Evolutionary conservation across 352 stramenopile genomes (phyloP).

Genomic region (Phytophthora colocasiae): DNA sequence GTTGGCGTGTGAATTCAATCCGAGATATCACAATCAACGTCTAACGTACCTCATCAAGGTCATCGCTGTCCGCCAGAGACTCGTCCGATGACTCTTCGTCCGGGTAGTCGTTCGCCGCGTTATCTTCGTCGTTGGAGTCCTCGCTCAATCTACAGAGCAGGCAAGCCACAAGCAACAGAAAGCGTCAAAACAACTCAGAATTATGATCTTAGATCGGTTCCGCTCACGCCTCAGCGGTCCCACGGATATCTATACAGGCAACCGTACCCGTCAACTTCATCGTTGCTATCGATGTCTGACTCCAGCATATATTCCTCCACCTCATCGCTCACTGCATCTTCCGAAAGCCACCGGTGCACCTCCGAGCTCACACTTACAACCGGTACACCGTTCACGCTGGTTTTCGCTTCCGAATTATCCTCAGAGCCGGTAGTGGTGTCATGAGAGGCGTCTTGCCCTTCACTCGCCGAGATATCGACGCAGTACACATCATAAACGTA

Average conservation of each 20-base stretch:
- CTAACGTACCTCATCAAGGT: conserved; percentile 44
- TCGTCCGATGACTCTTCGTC: conserved; percentile 79
- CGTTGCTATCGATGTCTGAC: conserved; percentile 75
- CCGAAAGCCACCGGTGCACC: conserved; percentile 79
- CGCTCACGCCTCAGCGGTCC: conserved; percentile 28
- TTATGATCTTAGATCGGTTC: conserved; percentile 33
- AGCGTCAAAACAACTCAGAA: conserved; percentile 38
- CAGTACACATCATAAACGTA: conserved; percentile 91
- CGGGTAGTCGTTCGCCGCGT: conserved; percentile 83
- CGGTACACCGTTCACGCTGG: conserved; percentile 38
- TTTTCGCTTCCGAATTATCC: conserved; percentile 23
- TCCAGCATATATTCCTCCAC: conserved; percentile 85
- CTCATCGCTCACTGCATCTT: conserved; percentile 61
- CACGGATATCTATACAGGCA: conserved; percentile 46
- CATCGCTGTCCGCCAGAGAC: conserved; percentile 40
- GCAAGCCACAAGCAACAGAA: conserved; percentile 20
- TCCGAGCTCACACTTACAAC: conserved; percentile 79
- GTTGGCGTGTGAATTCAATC: conserved; percentile 12
- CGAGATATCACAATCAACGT: conserved; percentile 1
- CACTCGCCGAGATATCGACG: conserved; percentile 67
- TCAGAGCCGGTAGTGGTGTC: conserved; percentile 17
- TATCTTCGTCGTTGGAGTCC: conserved; percentile 87
- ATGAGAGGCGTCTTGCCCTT: conserved; percentile 26
- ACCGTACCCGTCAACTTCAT: conserved; percentile 69
- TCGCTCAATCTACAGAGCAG: conserved; percentile 65